A percentile compares a stretch with the other conserved stretches of the same genome.
phyloP scores from a whole-genome alignment of 768 basidiomycete genomes.

The Agaricus blazei region DNA sequence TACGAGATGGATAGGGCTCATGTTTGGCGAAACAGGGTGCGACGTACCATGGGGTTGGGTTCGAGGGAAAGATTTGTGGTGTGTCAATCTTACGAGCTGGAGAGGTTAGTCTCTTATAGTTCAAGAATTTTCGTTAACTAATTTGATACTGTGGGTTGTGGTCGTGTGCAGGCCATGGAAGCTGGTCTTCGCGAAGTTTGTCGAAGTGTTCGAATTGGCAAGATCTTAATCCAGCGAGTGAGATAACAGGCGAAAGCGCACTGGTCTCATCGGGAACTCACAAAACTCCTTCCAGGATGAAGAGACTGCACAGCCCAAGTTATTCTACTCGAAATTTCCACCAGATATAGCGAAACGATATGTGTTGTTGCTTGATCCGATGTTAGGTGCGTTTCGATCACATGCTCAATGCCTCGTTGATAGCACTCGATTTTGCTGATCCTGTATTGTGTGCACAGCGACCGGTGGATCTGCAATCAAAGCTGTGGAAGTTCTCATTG shows the following conservation, averaged over 20 bases:
- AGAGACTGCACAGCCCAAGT: slow-evolving; percentile 87
- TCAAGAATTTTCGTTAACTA: too few relatives aligned
- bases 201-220: slow-evolving; percentile 90
- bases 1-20: slow-evolving; percentile 1
- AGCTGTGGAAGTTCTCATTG: slow-evolving; percentile 90
- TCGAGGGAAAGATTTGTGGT: slow-evolving; percentile 95
- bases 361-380: slow-evolving; percentile 92
- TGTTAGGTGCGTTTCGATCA: slow-evolving; percentile 66
- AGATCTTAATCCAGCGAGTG: slow-evolving; percentile 96
- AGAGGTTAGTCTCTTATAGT: slow-evolving; percentile 48
- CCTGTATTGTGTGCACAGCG: slow-evolving; percentile 33
- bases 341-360: slow-evolving; percentile 90
- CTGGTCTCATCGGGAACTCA: not conserved
- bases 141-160: not conserved
- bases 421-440: not conserved
- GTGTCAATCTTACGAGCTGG: slow-evolving; percentile 94
- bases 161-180: slow-evolving; percentile 79
- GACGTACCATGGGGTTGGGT: slow-evolving; percentile 86
- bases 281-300: slow-evolving; percentile 65
- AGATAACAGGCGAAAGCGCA: slow-evolving; percentile 15
- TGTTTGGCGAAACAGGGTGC: slow-evolving; percentile 48
- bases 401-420: not conserved
- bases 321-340: slow-evolving; percentile 92
- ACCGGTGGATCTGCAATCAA: slow-evolving; percentile 98
- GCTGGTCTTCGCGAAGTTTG: slow-evolving; percentile 95